Conservation (phyloP, 306 rosid species). For the Quercus aquifolioides region DNA sequence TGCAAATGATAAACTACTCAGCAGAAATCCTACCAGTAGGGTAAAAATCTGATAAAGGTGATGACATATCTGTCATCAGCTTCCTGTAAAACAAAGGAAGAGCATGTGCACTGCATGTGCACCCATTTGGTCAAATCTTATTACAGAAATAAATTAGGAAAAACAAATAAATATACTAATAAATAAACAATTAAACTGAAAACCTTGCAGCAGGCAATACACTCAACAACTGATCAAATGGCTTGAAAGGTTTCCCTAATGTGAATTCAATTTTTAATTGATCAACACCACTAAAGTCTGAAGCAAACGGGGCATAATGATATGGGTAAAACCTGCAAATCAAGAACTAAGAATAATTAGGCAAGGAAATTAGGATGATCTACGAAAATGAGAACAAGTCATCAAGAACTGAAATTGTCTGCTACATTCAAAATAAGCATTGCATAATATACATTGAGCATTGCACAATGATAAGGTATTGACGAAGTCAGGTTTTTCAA, state of each 20-base stretch:
- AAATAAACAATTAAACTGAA: neutral
- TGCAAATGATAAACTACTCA: neutral
- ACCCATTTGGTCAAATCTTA: neutral
- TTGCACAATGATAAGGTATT: neutral
- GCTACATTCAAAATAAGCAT: neutral
- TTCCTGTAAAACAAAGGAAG: slow-evolving; percentile 25
- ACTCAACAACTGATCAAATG: slow-evolving; percentile 30
- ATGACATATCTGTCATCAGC: slow-evolving; percentile 23
- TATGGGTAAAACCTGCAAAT: slow-evolving; percentile 31
- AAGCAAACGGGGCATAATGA: slow-evolving; percentile 32
- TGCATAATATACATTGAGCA: neutral
- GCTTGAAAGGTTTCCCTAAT: slow-evolving; percentile 28
- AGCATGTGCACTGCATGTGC: slow-evolving; percentile 28
- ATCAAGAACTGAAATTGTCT: neutral
- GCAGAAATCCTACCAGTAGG: slow-evolving; percentile 13
- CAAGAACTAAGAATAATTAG: neutral
- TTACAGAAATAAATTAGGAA: neutral
- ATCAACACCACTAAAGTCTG: slow-evolving; percentile 14
- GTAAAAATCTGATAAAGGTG: slow-evolving; percentile 22
- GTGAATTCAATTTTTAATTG: slow-evolving; percentile 7
- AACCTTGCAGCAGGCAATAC: slow-evolving; percentile 36
- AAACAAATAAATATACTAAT: neutral
- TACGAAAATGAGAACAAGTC: neutral
- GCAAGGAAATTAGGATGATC: neutral
- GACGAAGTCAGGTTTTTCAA: neutral